Conservation (phyloP, 2,329 filamentous ascomycete genomes). For the Colletotrichum sp. region DNA sequence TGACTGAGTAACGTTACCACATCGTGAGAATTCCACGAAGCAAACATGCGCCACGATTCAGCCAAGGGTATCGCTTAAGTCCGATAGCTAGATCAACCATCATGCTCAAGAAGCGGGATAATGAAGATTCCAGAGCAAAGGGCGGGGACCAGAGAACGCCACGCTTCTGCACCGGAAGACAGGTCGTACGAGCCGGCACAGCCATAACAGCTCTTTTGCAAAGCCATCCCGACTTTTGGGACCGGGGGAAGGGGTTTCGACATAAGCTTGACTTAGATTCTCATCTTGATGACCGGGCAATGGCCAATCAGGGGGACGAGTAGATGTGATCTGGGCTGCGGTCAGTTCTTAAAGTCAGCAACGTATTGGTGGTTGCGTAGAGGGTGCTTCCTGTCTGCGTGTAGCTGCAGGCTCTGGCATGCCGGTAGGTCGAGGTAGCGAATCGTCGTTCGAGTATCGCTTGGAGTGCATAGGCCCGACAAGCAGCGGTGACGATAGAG, state of each 20-base stretch:
- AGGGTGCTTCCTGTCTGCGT: neutral
- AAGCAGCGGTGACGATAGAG: neutral
- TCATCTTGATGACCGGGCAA: neutral
- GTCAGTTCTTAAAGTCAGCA: neutral
- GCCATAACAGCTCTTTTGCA: neutral
- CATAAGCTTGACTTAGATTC: conserved; percentile 6
- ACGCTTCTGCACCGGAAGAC: neutral
- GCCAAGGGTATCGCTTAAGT: neutral
- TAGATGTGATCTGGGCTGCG: neutral
- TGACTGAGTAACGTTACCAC: conserved; percentile 1
- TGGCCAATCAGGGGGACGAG: neutral
- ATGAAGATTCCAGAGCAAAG: neutral
- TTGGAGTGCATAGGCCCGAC: neutral
- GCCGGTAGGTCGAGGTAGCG: neutral
- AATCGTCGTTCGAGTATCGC: neutral
- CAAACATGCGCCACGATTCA: neutral
- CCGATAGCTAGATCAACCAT: neutral
- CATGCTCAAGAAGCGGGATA: neutral
- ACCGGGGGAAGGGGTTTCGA: neutral
- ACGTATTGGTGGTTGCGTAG: neutral
- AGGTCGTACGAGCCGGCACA: neutral
- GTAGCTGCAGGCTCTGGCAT: neutral
- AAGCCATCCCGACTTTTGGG: neutral
- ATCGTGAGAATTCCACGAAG: neutral
- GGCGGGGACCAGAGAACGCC: neutral